Evolutionary conservation across 495 filamentous ascomycete genomes (phyloP).

Genomic region (Chaetomium tenue): DNA sequence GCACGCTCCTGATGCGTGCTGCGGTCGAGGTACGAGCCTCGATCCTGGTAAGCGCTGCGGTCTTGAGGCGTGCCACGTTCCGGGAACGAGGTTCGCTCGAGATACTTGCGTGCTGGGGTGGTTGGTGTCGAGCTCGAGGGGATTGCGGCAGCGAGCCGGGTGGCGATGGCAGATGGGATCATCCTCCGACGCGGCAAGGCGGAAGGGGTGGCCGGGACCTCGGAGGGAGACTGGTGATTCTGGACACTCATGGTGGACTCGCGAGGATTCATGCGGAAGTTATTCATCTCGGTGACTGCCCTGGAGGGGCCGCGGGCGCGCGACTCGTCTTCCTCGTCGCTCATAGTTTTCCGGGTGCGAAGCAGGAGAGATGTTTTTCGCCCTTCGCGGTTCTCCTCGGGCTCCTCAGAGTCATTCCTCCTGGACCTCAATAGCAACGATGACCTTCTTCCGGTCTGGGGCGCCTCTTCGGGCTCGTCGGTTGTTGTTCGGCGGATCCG

Average conservation of each 20-base stretch:
- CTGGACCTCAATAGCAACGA: conserved; percentile 46
- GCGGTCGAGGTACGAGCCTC: conserved; percentile 44
- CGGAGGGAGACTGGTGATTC: conserved; percentile 29
- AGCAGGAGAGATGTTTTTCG: conserved; percentile 44
- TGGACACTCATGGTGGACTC: conserved; percentile 27
- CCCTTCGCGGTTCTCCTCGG: conserved; percentile 42
- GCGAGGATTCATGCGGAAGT: conserved; percentile 33
- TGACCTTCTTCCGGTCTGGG: conserved; percentile 41
- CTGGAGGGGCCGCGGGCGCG: conserved; percentile 55
- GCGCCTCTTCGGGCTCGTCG: conserved; percentile 47
- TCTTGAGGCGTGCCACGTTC: conserved; percentile 35
- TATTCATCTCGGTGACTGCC: conserved; percentile 57
- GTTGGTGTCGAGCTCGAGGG: conserved; percentile 26
- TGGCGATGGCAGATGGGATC: conserved; percentile 39
- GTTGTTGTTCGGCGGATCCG: conserved; percentile 45
- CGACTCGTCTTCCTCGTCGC: conserved; percentile 48
- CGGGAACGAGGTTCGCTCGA: conserved; percentile 44
- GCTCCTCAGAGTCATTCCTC: conserved; percentile 49
- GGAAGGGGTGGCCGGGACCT: conserved; percentile 37
- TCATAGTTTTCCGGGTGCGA: conserved; percentile 41
- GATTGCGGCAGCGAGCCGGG: conserved; percentile 36
- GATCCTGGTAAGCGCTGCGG: conserved; percentile 27
- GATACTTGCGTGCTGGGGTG: conserved; percentile 43
- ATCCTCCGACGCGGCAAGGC: conserved; percentile 46
- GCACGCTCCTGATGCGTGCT: conserved; percentile 28